phyloP scores from a whole-genome alignment of 345 rosid genomes.

The Arabidopsis thaliana region DNA sequence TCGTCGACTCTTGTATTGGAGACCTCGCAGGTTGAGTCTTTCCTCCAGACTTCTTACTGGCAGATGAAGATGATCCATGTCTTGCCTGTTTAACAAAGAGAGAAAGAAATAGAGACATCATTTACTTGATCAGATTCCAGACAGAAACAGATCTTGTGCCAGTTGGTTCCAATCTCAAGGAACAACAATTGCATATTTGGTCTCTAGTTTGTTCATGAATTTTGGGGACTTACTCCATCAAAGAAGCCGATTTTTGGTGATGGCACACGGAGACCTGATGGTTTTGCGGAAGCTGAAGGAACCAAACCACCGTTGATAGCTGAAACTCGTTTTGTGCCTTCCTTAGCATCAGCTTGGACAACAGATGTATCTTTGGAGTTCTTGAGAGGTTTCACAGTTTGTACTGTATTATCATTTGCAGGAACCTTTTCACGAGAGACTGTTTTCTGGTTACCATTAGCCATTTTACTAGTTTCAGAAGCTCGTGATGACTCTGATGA shows the following conservation, averaged over 20 bases:
- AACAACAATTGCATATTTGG: neutral
- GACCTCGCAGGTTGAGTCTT: conserved; percentile 52
- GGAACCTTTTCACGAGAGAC: conserved; percentile 32
- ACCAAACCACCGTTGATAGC: conserved; percentile 44
- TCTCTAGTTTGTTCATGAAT: conserved; percentile 1
- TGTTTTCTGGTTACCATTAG: conserved; percentile 27
- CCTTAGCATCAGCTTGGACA: conserved; percentile 50
- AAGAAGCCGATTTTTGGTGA: conserved; percentile 95
- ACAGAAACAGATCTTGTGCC: neutral
- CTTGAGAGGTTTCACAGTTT: conserved; percentile 43
- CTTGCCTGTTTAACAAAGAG: conserved; percentile 54
- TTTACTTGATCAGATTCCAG: neutral
- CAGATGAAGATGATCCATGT: conserved; percentile 58
- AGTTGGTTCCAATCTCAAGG: neutral
- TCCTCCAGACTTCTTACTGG: conserved; percentile 48
- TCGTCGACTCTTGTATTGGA: conserved; percentile 27
- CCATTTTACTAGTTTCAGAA: conserved; percentile 47
- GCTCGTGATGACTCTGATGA: conserved; percentile 68
- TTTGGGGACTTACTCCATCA: conserved; percentile 79
- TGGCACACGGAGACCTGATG: conserved; percentile 92
- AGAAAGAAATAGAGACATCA: conserved; percentile 21
- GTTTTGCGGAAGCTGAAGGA: conserved; percentile 51
- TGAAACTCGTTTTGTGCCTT: conserved; percentile 50
- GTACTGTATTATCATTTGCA: conserved; percentile 28
- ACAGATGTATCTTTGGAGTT: conserved; percentile 48